phyloP scores from a whole-genome alignment of 1,284 basidiomycete species.

The Volvariella surrecta region DNA sequence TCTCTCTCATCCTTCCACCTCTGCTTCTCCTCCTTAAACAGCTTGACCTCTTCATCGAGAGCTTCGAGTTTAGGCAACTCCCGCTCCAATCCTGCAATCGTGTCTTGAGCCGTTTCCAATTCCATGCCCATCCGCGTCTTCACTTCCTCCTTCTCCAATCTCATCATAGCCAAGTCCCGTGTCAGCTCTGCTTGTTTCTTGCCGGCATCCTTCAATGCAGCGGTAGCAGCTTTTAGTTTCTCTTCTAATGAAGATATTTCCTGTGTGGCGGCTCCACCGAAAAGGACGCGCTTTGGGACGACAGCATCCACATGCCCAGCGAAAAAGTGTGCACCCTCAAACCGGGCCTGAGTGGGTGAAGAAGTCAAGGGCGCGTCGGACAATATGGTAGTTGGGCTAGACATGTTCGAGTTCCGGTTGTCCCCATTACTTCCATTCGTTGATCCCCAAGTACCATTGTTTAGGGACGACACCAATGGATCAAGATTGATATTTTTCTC shows the following conservation, averaged over 20 bases:
- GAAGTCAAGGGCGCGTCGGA: too few species aligned
- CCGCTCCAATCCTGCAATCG: slow-evolving; percentile 47
- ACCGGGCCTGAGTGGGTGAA: slow-evolving; percentile 39
- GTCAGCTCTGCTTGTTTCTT: slow-evolving; percentile 53
- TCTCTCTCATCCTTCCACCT: slow-evolving; percentile 47
- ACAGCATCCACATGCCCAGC: slow-evolving; percentile 66
- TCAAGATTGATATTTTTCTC: slow-evolving; percentile 46
- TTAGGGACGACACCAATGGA: too few species aligned
- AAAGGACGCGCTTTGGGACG: slow-evolving; percentile 34
- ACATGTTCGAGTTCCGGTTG: slow-evolving; percentile 43
- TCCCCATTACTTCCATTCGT: slow-evolving; percentile 31
- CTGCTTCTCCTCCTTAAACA: slow-evolving; percentile 38
- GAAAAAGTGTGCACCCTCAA: slow-evolving; percentile 77
- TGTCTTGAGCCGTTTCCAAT: slow-evolving; percentile 56
- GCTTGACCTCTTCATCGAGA: slow-evolving; percentile 40
- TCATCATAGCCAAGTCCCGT: slow-evolving; percentile 49
- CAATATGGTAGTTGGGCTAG: slow-evolving; percentile 39
- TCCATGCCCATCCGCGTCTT: slow-evolving; percentile 57
- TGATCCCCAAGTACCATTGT: slow-evolving; percentile 15
- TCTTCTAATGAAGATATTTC: slow-evolving; percentile 44
- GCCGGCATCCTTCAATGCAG: slow-evolving; percentile 45
- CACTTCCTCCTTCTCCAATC: slow-evolving; percentile 55
- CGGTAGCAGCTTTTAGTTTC: slow-evolving; percentile 49
- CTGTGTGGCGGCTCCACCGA: slow-evolving; percentile 25
- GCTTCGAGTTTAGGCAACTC: slow-evolving; percentile 52